Percentiles rank a stretch among this genome's conserved stretches.
Conservation (phyloP, 768 basidiomycete species). For the Phaeolepiota aurea region DNA sequence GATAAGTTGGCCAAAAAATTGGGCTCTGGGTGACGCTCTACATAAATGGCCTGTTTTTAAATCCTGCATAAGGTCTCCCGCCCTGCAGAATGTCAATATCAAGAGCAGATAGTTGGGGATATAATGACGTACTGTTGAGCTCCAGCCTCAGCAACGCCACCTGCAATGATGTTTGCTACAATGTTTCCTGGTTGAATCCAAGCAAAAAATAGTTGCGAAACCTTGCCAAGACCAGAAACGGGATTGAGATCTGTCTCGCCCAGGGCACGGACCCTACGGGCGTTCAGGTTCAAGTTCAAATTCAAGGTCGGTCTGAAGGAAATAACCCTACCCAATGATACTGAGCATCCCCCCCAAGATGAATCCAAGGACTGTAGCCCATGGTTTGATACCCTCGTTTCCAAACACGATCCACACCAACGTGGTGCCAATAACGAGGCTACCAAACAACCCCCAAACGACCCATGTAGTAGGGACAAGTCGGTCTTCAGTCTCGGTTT, state of each 20-base stretch:
- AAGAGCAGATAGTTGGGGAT: not conserved
- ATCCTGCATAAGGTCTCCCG: constrained; percentile 98
- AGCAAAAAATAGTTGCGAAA: constrained; percentile 90
- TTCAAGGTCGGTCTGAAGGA: constrained; percentile 4
- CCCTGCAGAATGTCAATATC: constrained; percentile 33
- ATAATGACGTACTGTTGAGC: constrained; percentile 69
- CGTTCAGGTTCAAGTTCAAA: constrained; percentile 4
- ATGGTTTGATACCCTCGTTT: constrained; percentile 84
- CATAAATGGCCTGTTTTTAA: constrained; percentile 95
- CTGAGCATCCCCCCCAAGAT: constrained; percentile 76
- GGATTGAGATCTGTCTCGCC: constrained; percentile 95
- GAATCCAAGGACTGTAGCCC: constrained; percentile 88
- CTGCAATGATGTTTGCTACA: constrained; percentile 96
- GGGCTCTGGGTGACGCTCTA: constrained; percentile 84
- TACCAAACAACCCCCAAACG: constrained; percentile 49
- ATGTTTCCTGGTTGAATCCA: constrained; percentile 92
- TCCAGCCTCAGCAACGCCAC: constrained; percentile 94
- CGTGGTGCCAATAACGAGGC: constrained; percentile 61
- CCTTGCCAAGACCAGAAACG: constrained; percentile 89
- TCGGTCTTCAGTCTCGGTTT: constrained; percentile 70
- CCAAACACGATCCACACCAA: constrained; percentile 90
- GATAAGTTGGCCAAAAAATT: constrained; percentile 90
- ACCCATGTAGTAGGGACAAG: constrained; percentile 84
- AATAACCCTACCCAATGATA: constrained; percentile 64
- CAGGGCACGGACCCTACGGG: constrained; percentile 76